A percentile compares a stretch with the other conserved stretches of the same genome.
Evolutionary conservation across 2,329 filamentous ascomycete genomes (phyloP).

Genomic region (Venturia asperata): DNA sequence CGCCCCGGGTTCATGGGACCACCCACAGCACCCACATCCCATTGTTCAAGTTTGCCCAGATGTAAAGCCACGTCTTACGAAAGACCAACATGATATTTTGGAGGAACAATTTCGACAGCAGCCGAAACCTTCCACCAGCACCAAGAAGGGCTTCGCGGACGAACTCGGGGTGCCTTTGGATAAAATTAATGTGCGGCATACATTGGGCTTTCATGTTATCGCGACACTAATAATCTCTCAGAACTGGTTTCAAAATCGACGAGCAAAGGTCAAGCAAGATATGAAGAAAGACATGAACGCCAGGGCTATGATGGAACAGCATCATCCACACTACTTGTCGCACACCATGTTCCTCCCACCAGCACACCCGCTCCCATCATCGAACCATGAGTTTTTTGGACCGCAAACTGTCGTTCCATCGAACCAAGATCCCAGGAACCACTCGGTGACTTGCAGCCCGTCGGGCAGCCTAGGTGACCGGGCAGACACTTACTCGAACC

Average conservation of each 20-base stretch:
- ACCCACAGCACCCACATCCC: slow-evolving; percentile 9
- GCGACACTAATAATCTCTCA: slow-evolving; percentile 30
- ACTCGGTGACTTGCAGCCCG: slow-evolving; percentile 2
- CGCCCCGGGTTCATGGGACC: neutral
- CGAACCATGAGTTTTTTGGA: neutral
- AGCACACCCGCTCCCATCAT: slow-evolving; percentile 7
- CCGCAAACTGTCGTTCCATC: slow-evolving; percentile 5
- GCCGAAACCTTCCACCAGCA: slow-evolving; percentile 44
- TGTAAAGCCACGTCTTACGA: slow-evolving; percentile 33
- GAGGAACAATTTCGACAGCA: slow-evolving; percentile 43
- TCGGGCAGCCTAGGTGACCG: neutral
- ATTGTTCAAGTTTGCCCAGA: slow-evolving; percentile 18
- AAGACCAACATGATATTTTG: slow-evolving; percentile 47
- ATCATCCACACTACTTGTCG: neutral
- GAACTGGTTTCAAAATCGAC: slow-evolving; percentile 50
- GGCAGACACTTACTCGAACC: neutral
- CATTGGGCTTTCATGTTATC: neutral
- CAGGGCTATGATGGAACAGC: slow-evolving; percentile 25
- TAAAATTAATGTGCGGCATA: slow-evolving; percentile 44
- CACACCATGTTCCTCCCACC: neutral
- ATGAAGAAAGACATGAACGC: slow-evolving; percentile 38
- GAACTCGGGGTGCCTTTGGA: slow-evolving; percentile 43
- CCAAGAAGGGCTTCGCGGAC: slow-evolving; percentile 45
- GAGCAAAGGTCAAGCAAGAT: slow-evolving; percentile 48
- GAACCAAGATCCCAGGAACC: neutral